Percentiles rank a stretch among this genome's conserved stretches.
Evolutionary conservation across 192 early-diverging fungal species (phyloP).

Genomic region (Mortierella hygrophila): DNA sequence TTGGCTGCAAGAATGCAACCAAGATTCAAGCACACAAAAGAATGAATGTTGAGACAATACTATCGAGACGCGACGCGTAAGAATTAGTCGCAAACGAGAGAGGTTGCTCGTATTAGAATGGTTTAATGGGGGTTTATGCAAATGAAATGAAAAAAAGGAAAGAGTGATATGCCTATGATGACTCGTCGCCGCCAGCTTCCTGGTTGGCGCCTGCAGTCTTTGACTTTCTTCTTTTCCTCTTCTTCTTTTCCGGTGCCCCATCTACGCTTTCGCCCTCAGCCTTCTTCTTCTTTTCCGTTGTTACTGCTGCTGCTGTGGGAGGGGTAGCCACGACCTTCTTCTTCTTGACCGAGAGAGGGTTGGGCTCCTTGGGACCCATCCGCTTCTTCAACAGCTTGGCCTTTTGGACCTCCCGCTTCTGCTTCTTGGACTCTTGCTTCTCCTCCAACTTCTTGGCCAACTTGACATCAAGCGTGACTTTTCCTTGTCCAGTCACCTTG

Average conservation of each 20-base stretch:
- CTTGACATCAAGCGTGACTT: slow-evolving; percentile 36
- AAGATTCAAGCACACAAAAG: no score
- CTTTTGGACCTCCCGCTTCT: slow-evolving; percentile 44
- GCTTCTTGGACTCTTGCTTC: slow-evolving; percentile 49
- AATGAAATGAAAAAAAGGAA: background rate
- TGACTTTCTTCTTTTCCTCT: slow-evolving; percentile 43
- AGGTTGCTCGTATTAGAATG: background rate
- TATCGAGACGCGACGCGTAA: no score
- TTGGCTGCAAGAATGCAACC: no score
- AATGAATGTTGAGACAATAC: no score
- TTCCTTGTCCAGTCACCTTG: slow-evolving; percentile 59
- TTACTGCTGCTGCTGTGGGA: background rate
- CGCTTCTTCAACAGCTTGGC: slow-evolving; percentile 63
- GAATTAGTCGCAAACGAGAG: no score
- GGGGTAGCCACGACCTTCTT: slow-evolving; percentile 38
- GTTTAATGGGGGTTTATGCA: background rate
- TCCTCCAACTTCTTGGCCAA: slow-evolving; percentile 62
- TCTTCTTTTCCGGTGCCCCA: slow-evolving; percentile 35
- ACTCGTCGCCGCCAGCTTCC: slow-evolving; percentile 12
- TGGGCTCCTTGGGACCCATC: slow-evolving; percentile 85
- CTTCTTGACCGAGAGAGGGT: slow-evolving; percentile 92
- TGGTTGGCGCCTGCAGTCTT: background rate
- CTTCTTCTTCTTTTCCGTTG: slow-evolving; percentile 24
- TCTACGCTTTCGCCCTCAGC: background rate
- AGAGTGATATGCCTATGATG: slow-evolving; percentile 7